phyloP scores from a whole-genome alignment of 345 rosid genomes.

The Populus simonii region DNA sequence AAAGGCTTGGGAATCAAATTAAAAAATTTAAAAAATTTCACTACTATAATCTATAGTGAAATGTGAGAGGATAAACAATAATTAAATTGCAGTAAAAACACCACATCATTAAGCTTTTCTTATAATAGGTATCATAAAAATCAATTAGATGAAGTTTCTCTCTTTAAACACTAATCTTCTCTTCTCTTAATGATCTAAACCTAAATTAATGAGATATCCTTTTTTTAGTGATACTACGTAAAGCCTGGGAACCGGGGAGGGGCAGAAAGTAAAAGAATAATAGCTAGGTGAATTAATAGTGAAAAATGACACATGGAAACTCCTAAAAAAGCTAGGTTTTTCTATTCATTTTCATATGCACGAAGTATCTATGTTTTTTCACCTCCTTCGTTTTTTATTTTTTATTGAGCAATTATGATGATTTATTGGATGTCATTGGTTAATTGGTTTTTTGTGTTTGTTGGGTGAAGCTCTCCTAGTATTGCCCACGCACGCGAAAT shows the following conservation, averaged over 20 bases:
- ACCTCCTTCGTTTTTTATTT: not conserved
- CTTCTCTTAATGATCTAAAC: too few relatives aligned
- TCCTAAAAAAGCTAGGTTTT: slow-evolving; percentile 88
- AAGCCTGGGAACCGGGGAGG: slow-evolving; percentile 12
- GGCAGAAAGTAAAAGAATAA: slow-evolving; percentile 9
- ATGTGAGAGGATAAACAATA: too few relatives aligned
- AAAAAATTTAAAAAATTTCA: too few relatives aligned
- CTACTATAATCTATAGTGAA: too few relatives aligned
- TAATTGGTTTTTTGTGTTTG: not conserved
- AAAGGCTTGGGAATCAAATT: too few relatives aligned
- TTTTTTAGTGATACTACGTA: slow-evolving; percentile 19
- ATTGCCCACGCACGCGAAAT: too few relatives aligned
- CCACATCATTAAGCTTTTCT: too few relatives aligned
- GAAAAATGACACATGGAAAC: slow-evolving; percentile 79
- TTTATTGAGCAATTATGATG: not conserved
- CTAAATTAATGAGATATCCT: not conserved
- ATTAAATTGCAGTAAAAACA: too few relatives aligned
- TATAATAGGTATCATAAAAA: too few relatives aligned
- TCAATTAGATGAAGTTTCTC: too few relatives aligned
- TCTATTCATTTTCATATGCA: not conserved
- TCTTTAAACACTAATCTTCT: too few relatives aligned
- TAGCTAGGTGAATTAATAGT: slow-evolving; percentile 37
- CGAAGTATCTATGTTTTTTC: not conserved
- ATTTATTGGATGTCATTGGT: slow-evolving; percentile 4
- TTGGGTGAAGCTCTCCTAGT: slow-evolving; percentile 81